A percentile compares a stretch with the other conserved stretches of the same genome.
Conservation (phyloP, 2,329 filamentous ascomycete genomes). For the Curvularia sp. region DNA sequence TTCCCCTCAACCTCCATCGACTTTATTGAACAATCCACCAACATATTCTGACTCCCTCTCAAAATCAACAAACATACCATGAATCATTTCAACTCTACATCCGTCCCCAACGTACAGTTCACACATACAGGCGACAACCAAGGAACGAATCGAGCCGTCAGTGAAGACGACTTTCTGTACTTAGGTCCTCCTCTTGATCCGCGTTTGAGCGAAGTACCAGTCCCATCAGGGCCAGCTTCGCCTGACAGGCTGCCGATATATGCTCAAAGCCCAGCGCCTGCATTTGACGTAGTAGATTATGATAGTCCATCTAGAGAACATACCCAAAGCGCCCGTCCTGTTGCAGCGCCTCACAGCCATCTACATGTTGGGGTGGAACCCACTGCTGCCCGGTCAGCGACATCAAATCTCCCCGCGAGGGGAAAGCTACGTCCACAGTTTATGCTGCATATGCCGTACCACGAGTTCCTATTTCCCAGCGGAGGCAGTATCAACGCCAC, state of each 20-base stretch:
- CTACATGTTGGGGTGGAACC: not conserved
- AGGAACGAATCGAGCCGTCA: not conserved
- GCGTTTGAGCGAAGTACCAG: not conserved
- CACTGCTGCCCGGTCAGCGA: not conserved
- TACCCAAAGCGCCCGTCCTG: not conserved
- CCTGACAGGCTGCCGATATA: not conserved
- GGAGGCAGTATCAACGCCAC: constrained; percentile 25
- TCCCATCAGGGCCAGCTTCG: not conserved
- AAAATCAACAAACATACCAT: not conserved
- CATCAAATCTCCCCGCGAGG: not conserved
- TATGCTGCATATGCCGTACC: constrained; percentile 11
- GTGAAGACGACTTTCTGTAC: not conserved
- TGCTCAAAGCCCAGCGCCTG: not conserved
- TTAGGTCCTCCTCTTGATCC: not conserved
- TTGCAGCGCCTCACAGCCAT: not conserved
- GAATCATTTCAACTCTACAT: not conserved
- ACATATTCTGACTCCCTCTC: not conserved
- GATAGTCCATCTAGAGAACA: not conserved
- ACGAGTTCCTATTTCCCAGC: constrained; percentile 19
- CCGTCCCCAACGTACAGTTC: no score
- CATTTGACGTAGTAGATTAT: not conserved
- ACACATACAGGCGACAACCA: not conserved
- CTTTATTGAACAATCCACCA: not conserved
- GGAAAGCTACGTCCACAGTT: constrained; percentile 8
- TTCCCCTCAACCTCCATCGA: not conserved